Conservation (phyloP, 768 basidiomycete genomes). For the Pulveroboletus sp. region DNA sequence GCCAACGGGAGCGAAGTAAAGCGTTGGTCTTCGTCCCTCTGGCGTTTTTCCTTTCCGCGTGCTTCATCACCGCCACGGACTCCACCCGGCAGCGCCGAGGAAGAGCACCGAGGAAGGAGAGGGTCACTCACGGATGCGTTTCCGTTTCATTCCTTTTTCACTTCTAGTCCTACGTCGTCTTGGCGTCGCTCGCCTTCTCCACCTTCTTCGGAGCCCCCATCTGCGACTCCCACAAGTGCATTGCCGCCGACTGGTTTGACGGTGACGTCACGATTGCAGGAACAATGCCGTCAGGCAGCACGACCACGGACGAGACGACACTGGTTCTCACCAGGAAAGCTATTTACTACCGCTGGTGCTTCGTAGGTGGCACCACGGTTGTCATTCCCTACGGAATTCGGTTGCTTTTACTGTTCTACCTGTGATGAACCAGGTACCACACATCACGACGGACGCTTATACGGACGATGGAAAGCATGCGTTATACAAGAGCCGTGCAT, state of each 20-base stretch:
- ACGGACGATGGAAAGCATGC: slow-evolving; percentile 20
- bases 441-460: slow-evolving; percentile 4
- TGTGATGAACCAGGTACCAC: slow-evolving; percentile 1
- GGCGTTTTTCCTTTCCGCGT: slow-evolving; percentile 35
- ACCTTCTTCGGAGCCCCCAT: slow-evolving; percentile 29
- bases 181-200: slow-evolving; percentile 41
- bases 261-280: slow-evolving; percentile 26
- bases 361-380: slow-evolving; percentile 20
- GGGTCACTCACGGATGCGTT: slow-evolving; percentile 41
- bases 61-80: slow-evolving; percentile 27
- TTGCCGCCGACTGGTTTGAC: slow-evolving; percentile 16
- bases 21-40: slow-evolving; percentile 33
- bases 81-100: slow-evolving; percentile 19
- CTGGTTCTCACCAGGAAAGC: slow-evolving; percentile 54
- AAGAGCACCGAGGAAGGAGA: slow-evolving; percentile 25
- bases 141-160: slow-evolving; percentile 40
- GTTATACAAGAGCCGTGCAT: slow-evolving; percentile 20
- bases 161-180: slow-evolving; percentile 29
- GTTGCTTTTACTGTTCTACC: not conserved
- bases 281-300: slow-evolving; percentile 32
- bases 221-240: slow-evolving; percentile 30
- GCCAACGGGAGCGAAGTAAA: slow-evolving; percentile 31
- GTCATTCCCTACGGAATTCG: slow-evolving; percentile 8
- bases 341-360: slow-evolving; percentile 43
- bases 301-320: slow-evolving; percentile 41